Percentiles rank a stretch among this genome's conserved stretches.
Conservation (phyloP, 2,329 filamentous ascomycete genomes). For the Alternaria incomplexa region DNA sequence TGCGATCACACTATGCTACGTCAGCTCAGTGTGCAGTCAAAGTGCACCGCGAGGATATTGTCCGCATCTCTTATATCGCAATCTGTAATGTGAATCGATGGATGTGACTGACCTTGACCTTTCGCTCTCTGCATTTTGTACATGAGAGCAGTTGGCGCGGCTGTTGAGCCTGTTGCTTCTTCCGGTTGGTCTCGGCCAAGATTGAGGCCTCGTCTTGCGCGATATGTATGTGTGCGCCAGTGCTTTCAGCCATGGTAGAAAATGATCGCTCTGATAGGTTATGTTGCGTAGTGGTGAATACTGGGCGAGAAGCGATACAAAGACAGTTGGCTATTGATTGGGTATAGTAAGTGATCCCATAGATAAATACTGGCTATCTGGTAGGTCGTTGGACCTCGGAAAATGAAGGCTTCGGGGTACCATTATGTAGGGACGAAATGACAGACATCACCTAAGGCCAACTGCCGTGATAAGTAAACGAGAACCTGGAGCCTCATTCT, state of each 20-base stretch:
- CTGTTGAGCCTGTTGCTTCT: slow-evolving; percentile 50
- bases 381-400: background rate
- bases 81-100: background rate
- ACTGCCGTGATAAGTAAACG: slow-evolving; percentile 23
- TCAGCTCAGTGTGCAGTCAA: background rate
- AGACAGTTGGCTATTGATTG: background rate
- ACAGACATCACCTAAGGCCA: background rate
- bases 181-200: slow-evolving; percentile 24
- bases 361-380: background rate
- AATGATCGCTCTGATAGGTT: background rate
- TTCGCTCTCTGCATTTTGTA: slow-evolving; percentile 57
- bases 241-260: slow-evolving; percentile 11
- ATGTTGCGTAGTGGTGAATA: background rate
- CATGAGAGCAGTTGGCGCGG: slow-evolving; percentile 55
- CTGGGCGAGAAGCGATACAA: background rate
- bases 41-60: background rate
- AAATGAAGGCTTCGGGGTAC: background rate
- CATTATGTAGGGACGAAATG: slow-evolving; percentile 3
- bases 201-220: slow-evolving; percentile 13
- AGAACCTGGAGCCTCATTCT: slow-evolving; percentile 36
- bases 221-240: slow-evolving; percentile 19
- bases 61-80: background rate
- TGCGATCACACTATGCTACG: slow-evolving; percentile 53
- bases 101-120: slow-evolving; percentile 52
- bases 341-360: background rate